Base-by-base conservation (phyloP, 805 yeast species). In the Blastobotrys terrestris region DNA sequence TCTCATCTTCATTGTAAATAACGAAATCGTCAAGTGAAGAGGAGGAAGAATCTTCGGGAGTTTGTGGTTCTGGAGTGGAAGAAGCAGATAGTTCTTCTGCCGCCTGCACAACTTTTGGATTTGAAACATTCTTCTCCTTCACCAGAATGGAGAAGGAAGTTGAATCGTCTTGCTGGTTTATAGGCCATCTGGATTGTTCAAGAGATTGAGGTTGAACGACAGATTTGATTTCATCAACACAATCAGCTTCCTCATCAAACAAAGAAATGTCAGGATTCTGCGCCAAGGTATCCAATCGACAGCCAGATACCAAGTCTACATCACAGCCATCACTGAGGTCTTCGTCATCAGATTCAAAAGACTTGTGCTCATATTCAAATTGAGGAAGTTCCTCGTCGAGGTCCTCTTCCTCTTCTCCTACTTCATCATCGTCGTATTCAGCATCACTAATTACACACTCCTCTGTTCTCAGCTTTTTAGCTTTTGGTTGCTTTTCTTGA, bases 71-170 rank as follows among this genome's bases (percentile, higher is more conserved):
- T 6, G 35, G 35, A 26, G 35, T 26, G 11, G 35, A 5, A 5
- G 35, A 26, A 11, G 35, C 11, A 6, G 35, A 26, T 11, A 6
- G 5, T 26, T 26, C 35, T 26, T 26, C 35, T 5, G 35, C 35
- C 35, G 35, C 35, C 8, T 5, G 11, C 35, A 26, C 35, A 26
- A 26, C 35, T 26, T 26, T 26, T 6, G 35, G 35, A 26, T 5
- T 11, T 26, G 35, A 11, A 26, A 11, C 5, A 26, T 26, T 11
- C 35, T 26, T 20, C 39, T n/a, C n/a, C n/a, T 49, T 51, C 11
- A 56, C 51, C n/a, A 62, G 58, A 46, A 59, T 50, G 2, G 65
- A 59, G 43, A 62, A 62, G 7, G 63, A 53, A 6, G 64, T 52
- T 11, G 64, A 55, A 4, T 56, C 58, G 45, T 61, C 64, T 13